A percentile compares a stretch with the other conserved stretches of the same genome.
phyloP scores from a whole-genome alignment of 2,329 filamentous ascomycete genomes.

The Penicillium italicum region DNA sequence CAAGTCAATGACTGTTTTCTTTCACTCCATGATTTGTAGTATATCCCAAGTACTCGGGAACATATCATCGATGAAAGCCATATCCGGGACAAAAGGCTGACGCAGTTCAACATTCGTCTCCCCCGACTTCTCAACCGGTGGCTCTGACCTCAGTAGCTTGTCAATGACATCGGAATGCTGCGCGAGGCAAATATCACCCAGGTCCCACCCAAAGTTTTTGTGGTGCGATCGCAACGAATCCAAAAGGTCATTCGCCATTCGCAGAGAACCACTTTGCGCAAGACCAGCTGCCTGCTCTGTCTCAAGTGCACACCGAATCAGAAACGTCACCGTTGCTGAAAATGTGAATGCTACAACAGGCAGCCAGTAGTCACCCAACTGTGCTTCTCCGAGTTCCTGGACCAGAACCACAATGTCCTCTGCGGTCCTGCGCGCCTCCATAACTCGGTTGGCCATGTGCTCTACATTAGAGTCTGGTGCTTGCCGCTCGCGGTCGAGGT shows the following conservation, averaged over 20 bases:
- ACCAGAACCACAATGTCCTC: conserved; percentile 51
- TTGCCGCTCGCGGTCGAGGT: conserved; percentile 39
- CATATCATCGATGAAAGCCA: conserved; percentile 12
- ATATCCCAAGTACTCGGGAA: conserved; percentile 14
- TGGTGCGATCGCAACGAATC: conserved; percentile 40
- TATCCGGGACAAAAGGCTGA: conserved; percentile 7
- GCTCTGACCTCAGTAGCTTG: conserved; percentile 30
- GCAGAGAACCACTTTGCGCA: conserved; percentile 36
- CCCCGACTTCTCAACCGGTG: neutral
- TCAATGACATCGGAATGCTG: conserved; percentile 50
- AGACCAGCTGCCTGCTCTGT: conserved; percentile 17
- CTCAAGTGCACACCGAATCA: conserved; percentile 49
- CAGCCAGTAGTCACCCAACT: conserved; percentile 52
- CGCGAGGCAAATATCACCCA: conserved; percentile 50
- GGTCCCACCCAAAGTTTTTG: conserved; percentile 46
- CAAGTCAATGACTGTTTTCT: neutral
- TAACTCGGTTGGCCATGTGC: conserved; percentile 26
- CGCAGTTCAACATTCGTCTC: neutral
- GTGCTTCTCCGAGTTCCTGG: conserved; percentile 44
- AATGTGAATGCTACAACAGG: conserved; percentile 48
- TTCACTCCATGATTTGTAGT: conserved; percentile 5
- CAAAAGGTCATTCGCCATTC: conserved; percentile 46
- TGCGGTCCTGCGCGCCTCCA: conserved; percentile 44
- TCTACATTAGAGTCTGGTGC: conserved; percentile 22
- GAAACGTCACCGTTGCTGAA: conserved; percentile 50